Base-by-base conservation (phyloP, 371 early-diverging fungal species). In the Mucor velutinosus region DNA sequence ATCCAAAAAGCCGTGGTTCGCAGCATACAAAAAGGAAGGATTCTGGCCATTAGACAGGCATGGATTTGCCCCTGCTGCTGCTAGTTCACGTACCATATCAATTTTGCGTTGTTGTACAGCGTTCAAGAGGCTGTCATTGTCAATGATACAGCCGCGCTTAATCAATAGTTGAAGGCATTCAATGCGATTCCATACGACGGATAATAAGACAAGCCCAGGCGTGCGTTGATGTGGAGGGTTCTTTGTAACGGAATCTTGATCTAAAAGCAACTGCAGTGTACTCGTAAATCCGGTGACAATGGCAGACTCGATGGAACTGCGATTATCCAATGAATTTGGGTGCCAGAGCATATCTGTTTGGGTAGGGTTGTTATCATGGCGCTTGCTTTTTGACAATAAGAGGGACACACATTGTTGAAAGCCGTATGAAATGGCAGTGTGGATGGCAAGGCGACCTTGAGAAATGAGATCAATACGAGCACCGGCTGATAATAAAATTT, bases 21-120 rank as follows among this genome's bases (percentile, higher is more conserved):
- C 78, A 6, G 83, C 80, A 68, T 80, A 83, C 5, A 83, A 60
- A 32, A 83, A 66, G 21, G 71, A 58, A 7, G 77, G 78, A 23
- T 80, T 83, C 8, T 67, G 57, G 21, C 78, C 80, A 57, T 69
- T 65, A 8, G 64, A 21, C 17, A 67, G 53, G 39, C 77, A 76
- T 15, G 76, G 76, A 56, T 62, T 66, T 35, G 69, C 76, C 15
- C 70, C 67, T 39, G 69, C 74, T 12, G 57, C n/a, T 21, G 70
- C 32, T 47, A 80, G 49, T 27, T 66, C 58, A 23, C 72, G 77
- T 0, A 83, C 83, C 21, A 83, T 61, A 58, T 83, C 83, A 15
- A 83, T 70, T 55, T 83, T 83, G 14, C 80, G 71, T 49, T 83
- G 80, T 43, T 83, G 80, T 1, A 83, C 83, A 15, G 83, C 80